phyloP scores from a whole-genome alignment of 176 grass and related monocot species.

The Hordeum vulgare region MorexV3_pseudomolecules_assembly NC_058518.1:20127101-20127600 shows the following conservation, averaged over 20 bases:
- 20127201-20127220: constrained; percentile 95
- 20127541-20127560: constrained; percentile 60
- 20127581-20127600: constrained; percentile 73
- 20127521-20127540: constrained; percentile 52
- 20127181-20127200: constrained; percentile 97
- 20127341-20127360: constrained; percentile 75
- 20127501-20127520: constrained; percentile 68
- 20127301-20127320: constrained; percentile 88
- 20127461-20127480: neutral
- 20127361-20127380: constrained; percentile 97
- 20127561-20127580: constrained; percentile 81
- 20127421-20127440: neutral
- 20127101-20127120: neutral
- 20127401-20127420: neutral
- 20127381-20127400: constrained; percentile 77
- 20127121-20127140: neutral
- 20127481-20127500: constrained; percentile 67
- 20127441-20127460: neutral
- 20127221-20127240: constrained; percentile 89
- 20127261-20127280: constrained; percentile 77
- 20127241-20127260: constrained; percentile 81
- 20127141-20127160: constrained; percentile 91
- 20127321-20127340: constrained; percentile 93
- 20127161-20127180: constrained; percentile 74
- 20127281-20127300: constrained; percentile 48